Conservation (phyloP, 805 yeast genomes). For the Wickerhamiella galacta region DNA sequence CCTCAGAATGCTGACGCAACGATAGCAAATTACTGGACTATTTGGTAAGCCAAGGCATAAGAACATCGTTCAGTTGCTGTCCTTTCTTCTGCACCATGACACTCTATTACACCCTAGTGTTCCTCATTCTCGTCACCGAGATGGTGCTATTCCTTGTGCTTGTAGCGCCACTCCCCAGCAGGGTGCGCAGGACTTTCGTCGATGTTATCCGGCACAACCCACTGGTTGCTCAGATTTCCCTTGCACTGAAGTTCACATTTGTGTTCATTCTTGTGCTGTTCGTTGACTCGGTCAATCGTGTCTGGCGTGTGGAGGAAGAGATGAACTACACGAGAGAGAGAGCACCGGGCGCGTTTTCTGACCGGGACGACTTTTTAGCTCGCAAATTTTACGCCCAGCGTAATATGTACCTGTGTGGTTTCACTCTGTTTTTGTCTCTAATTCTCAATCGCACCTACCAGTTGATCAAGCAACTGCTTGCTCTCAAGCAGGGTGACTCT, state of each 20-base stretch:
- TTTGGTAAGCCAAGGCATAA: too few species aligned
- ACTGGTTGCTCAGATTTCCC: slow-evolving; percentile 50
- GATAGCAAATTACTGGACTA: too few species aligned
- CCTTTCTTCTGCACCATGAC: slow-evolving; percentile 23
- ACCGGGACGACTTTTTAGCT: slow-evolving; percentile 73
- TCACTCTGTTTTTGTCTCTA: slow-evolving; percentile 77
- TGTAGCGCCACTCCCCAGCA: slow-evolving; percentile 74
- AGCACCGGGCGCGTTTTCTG: slow-evolving; percentile 26
- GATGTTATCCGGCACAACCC: slow-evolving; percentile 50
- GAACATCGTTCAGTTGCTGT: too few species aligned
- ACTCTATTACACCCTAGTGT: slow-evolving; percentile 34
- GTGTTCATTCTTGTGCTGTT: slow-evolving; percentile 74
- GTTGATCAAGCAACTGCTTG: slow-evolving; percentile 48
- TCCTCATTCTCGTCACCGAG: slow-evolving; percentile 61
- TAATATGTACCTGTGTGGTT: slow-evolving; percentile 89
- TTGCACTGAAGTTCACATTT: slow-evolving; percentile 64
- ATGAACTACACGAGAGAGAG: slow-evolving; percentile 24
- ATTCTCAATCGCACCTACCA: slow-evolving; percentile 72
- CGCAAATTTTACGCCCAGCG: slow-evolving; percentile 91
- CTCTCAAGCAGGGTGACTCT: slow-evolving; percentile 31
- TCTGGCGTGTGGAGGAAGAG: slow-evolving; percentile 46
- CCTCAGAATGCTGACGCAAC: too few species aligned
- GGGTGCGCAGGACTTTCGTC: slow-evolving; percentile 50
- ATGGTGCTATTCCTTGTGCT: slow-evolving; percentile 62
- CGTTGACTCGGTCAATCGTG: slow-evolving; percentile 76